Evolutionary conservation across 176 grass and related monocot species (phyloP), one percentile per base, ranked within the genome.

Genomic region (Eleusine coracana): DNA sequence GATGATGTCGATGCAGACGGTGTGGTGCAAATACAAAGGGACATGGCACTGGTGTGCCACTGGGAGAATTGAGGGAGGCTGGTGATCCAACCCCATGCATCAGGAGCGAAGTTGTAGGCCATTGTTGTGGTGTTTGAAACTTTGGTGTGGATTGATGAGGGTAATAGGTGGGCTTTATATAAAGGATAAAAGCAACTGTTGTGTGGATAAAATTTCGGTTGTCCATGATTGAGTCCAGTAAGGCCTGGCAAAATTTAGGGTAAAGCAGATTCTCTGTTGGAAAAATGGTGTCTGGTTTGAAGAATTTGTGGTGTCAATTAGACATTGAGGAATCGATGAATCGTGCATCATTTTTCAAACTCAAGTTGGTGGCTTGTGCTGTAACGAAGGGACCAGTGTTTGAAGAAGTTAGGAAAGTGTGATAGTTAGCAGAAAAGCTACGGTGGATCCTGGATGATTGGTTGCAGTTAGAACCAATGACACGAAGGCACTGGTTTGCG

Each of bases 61-160:
- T 92, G 93, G 86, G 85, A 76, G 83, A 96, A 90, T 40, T 85
- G 89, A 25, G 96, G 91, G 41, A 96, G 91, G 66, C 36, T 90
- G 52, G 38, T 83, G 72, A 99, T 93, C 96, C 96, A 99, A 38
- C 73, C 73, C 83, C 87, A 95, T 71, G 80, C 82, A 45, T 93
- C 89, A 67, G 91, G 85, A 51, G 65, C 69, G 45, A 93, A 93
- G 82, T 65, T 83, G 50, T 79, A 76, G 84, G 87, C 77, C 96
- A 99, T 99, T 42, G 37, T 6, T 52, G 12, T 55, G 71, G 27
- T 82, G 28, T 59, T 65, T 58, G 63, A 86, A 72, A 80, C 77
- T 65, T 87, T 15, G 42, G 50, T 49, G 56, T 83, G 62, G 28
- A 58, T 54, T n/a, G 51, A 68, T 77, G 65, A 20, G 66, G 12